These are phyloP conservation scores for Arthroderma sp. DNA, from an alignment of 2,329 filamentous ascomycete genomes.

Conservation along the genomic window DNA sequence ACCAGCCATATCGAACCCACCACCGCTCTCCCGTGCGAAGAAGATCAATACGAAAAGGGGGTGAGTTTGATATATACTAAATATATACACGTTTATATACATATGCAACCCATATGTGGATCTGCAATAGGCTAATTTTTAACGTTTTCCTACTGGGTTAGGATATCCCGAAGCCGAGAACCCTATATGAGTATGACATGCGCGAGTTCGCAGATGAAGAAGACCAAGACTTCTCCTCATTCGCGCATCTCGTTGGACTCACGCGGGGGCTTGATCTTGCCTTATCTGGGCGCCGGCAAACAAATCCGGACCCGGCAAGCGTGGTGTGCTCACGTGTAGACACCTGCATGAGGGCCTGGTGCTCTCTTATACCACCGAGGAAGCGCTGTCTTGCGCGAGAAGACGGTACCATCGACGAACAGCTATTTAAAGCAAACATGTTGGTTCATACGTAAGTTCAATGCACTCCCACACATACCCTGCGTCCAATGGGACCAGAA, in stretches of 20 bases:
- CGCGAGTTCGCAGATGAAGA: constrained; percentile 22
- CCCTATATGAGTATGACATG: constrained; percentile 23
- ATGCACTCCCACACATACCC: neutral
- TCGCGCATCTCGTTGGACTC: constrained; percentile 25
- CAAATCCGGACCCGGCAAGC: constrained; percentile 14
- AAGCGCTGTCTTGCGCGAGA: constrained; percentile 35
- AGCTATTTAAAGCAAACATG: constrained; percentile 79
- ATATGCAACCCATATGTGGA: neutral
- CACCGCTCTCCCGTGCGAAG: constrained; percentile 25
- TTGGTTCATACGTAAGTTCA: constrained; percentile 41
- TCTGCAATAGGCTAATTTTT: neutral
- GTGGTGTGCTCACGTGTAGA: constrained; percentile 22
- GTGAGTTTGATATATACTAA: constrained; percentile 16
- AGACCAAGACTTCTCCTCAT: constrained; percentile 22
- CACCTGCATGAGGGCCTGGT: constrained; percentile 29
- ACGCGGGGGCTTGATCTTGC: constrained; percentile 17
- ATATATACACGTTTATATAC: neutral
- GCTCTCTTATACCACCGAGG: constrained; percentile 26
- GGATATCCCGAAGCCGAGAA: constrained; percentile 21
- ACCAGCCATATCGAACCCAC: constrained; percentile 17
- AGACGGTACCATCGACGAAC: constrained; percentile 42
- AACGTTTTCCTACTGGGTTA: constrained; percentile 8
- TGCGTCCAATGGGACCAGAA: neutral
- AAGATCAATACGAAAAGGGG: constrained; percentile 21
- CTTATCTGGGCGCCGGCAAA: constrained; percentile 16